Percentiles rank a stretch among this genome's conserved stretches.
phyloP scores from a whole-genome alignment of 371 early-diverging fungal genomes.

The Chytridium lagenaria region DNA sequence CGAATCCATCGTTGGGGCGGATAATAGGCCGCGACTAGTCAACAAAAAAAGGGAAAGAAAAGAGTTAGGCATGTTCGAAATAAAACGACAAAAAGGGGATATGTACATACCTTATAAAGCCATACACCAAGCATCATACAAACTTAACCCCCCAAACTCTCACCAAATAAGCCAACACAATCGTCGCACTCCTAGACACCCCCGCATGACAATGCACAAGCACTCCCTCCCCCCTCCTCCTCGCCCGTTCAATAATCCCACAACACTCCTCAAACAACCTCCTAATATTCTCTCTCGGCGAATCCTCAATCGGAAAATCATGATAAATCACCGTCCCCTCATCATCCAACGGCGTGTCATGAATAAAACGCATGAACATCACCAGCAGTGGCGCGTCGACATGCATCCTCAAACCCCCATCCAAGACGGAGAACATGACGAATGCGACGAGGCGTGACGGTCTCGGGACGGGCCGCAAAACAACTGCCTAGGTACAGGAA shows the following conservation, averaged over 20 bases:
- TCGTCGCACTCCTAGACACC: conserved; percentile 51
- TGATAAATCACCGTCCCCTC: conserved; percentile 33
- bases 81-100: too few species aligned
- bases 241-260: conserved; percentile 39
- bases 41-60: background rate
- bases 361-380: background rate
- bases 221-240: conserved; percentile 32
- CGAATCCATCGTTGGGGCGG: conserved; percentile 55
- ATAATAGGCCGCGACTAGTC: conserved; percentile 51
- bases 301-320: conserved; percentile 48
- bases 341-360: background rate
- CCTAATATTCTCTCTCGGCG: conserved; percentile 41
- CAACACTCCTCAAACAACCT: conserved; percentile 43
- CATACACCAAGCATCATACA: conserved; percentile 51
- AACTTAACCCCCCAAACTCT: conserved; percentile 32
- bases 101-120: conserved; percentile 40
- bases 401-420: conserved; percentile 42
- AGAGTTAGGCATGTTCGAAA: background rate
- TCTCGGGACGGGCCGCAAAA: conserved; percentile 38
- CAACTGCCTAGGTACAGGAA: conserved; percentile 50
- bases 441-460: conserved; percentile 27
- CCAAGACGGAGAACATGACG: conserved; percentile 50
- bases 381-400: background rate
- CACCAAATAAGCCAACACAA: conserved; percentile 56
- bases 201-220: conserved; percentile 58